Evolutionary conservation across 805 yeast species (phyloP), one percentile per base, ranked within the genome.

Genomic region (Kuraishia piskuri): DNA sequence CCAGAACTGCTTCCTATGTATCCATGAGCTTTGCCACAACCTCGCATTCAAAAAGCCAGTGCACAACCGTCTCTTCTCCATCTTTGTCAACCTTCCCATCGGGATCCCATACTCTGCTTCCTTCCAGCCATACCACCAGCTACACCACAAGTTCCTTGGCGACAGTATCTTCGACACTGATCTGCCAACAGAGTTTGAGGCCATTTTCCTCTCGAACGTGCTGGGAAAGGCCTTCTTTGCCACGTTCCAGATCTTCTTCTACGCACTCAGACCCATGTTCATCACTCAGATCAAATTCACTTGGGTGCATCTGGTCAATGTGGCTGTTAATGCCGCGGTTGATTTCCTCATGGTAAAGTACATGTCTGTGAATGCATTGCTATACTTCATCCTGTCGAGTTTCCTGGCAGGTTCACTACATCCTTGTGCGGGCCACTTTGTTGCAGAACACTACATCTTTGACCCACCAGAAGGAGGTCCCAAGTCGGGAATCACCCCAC

Each of bases 341-440:
- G 95, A 90, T 65, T 66, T 63, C 51, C 52, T 82, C 22, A 71
- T 90, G 56, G 80, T 88, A 22, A 70, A 66, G 25, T 63, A 58
- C 56, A 84, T 88, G 81, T 92, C 95, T 0, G 65, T 74, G 71
- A 79, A 82, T 55, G 68, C 94, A 0, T 66, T 87, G 46, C 63
- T 71, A 46, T 90, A 90, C 66, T 79, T 90, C 57, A 64, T 90
- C 23, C 71, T 86, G 66, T 83, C 91, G 45, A 84, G 95, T 0
- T 88, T 90, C 64, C 71, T 90, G 52, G 96, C 96, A 0, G 97
- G 97, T 1, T 88, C 96, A 0, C 74, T 88, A 64, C 97, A 90
- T 64, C 97, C 97, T 24, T 84, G 90, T 56, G 96, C 97, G 1
- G 97, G 97, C 21, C 97, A 90, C 70, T 90, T 90, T 69, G 88